Percentiles rank a stretch among this genome's conserved stretches.
Evolutionary conservation across 1,284 basidiomycete genomes (phyloP).

Genomic region (Cutaneotrichosporon curvatum): DNA sequence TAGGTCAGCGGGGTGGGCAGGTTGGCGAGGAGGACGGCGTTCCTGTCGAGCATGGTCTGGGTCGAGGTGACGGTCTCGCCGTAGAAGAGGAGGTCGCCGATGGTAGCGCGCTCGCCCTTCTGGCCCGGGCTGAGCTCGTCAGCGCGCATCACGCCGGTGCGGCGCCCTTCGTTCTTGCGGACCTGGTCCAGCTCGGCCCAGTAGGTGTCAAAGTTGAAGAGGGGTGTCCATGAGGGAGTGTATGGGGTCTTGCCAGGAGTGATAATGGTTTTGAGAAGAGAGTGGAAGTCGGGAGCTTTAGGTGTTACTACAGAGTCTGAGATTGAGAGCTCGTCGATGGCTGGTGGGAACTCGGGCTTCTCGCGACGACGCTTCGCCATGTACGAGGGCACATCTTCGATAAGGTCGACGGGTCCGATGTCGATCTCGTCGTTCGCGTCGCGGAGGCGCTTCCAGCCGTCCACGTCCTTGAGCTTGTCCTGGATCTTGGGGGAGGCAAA

Average conservation of each 20-base stretch:
- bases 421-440: slow-evolving; percentile 65
- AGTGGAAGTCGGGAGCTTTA: slow-evolving; percentile 41
- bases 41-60: slow-evolving; percentile 92
- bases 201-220: slow-evolving; percentile 49
- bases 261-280: slow-evolving; percentile 35
- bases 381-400: slow-evolving; percentile 34
- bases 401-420: slow-evolving; percentile 49
- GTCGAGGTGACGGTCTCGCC: slow-evolving; percentile 88
- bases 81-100: slow-evolving; percentile 75
- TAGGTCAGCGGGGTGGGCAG: slow-evolving; percentile 68
- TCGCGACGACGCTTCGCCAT: slow-evolving; percentile 38
- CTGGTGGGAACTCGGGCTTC: slow-evolving; percentile 36
- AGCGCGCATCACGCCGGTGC: slow-evolving; percentile 27
- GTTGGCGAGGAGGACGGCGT: slow-evolving; percentile 61
- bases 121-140: slow-evolving; percentile 9
- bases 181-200: slow-evolving; percentile 41
- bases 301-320: slow-evolving; percentile 49
- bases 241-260: slow-evolving; percentile 31
- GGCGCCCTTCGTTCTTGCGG: slow-evolving; percentile 27
- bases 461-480: slow-evolving; percentile 25
- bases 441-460: slow-evolving; percentile 44
- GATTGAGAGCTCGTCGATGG: slow-evolving; percentile 15
- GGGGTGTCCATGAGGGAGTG: slow-evolving; percentile 41
- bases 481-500: slow-evolving; percentile 19
- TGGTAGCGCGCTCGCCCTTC: slow-evolving; percentile 21